A percentile compares a stretch with the other conserved stretches of the same genome.
Evolutionary conservation across 164 flowering plant species (phyloP).

Genomic region (Annona cherimola): DNA sequence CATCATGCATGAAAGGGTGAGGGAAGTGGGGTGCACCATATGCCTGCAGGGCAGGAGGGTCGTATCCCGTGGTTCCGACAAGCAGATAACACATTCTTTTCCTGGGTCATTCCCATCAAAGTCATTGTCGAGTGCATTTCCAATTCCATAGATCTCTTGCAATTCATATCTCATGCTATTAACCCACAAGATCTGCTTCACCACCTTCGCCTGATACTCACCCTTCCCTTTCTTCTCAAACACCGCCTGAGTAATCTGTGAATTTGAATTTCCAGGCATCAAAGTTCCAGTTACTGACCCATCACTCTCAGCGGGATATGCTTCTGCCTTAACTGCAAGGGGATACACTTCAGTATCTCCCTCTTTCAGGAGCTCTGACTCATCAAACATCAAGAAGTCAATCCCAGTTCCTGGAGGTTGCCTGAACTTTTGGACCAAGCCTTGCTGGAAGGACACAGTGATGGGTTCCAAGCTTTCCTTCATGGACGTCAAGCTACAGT

Average conservation of each 20-base stretch:
- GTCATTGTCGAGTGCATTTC: slow-evolving; percentile 76
- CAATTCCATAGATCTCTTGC: slow-evolving; percentile 97
- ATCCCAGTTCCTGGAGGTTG: slow-evolving; percentile 90
- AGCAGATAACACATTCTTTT: slow-evolving; percentile 96
- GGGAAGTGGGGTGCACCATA: slow-evolving; percentile 52
- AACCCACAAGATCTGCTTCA: slow-evolving; percentile 92
- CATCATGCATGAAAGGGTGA: not conserved
- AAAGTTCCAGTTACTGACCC: slow-evolving; percentile 37
- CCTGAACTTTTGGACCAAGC: slow-evolving; percentile 83
- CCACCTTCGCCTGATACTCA: slow-evolving; percentile 62
- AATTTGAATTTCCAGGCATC: slow-evolving; percentile 38
- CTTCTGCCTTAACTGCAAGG: slow-evolving; percentile 82
- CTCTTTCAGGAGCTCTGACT: slow-evolving; percentile 47
- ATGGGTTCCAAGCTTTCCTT: slow-evolving; percentile 65
- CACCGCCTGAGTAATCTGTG: slow-evolving; percentile 86
- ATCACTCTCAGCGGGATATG: slow-evolving; percentile 23
- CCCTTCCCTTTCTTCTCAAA: slow-evolving; percentile 81
- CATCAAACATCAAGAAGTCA: slow-evolving; percentile 64
- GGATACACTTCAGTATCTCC: slow-evolving; percentile 68
- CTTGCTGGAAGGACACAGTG: slow-evolving; percentile 60
- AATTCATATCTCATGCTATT: slow-evolving; percentile 86
- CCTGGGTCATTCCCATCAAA: slow-evolving; percentile 83
- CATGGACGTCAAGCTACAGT: slow-evolving; percentile 56
- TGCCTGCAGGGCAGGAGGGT: slow-evolving; percentile 99
- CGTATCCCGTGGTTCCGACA: slow-evolving; percentile 94